Evolutionary conservation across 2,329 filamentous ascomycete genomes (phyloP), one percentile per base, ranked within the genome.

Genomic region (Cladosporium sp.): DNA sequence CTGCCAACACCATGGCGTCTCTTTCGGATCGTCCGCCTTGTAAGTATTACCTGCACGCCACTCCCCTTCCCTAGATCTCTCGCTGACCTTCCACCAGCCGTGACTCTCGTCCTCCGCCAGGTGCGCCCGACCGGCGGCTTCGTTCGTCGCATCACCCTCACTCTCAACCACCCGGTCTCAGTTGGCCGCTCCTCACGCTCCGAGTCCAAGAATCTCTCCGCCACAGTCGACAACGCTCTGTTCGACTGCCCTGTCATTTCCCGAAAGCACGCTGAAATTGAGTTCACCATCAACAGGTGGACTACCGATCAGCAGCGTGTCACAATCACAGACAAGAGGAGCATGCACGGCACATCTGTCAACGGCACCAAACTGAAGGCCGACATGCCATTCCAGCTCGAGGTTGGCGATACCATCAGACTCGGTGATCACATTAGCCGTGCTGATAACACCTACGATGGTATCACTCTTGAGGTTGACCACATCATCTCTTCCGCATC

Each of bases 131-230:
- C 45, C 18, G 29, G 15, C 15, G 16, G 27, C 27, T 8, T 32
- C 42, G 45, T 35, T 18, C 61, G 62, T 36, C 32, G 25, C 15
- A 43, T 50, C 40, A 22, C 38, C 20, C 39, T 50, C 25, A 32
- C 16, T 30, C 48, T 40, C 56, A 42, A 46, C 38, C 32, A 59
- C 8, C 57, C 55, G 8, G 56, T 71, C 25, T 58, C 58, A 18
- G 66, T 76, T 55, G 72, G 72, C 29, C 72, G 73, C 19, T 65
- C 72, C 1, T 76, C 73, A 9, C 67, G 61, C 47, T 69, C 66
- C 48, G 54, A 61, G 5, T 39, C 57, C 57, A 72, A 72, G 59
- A 59, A 62, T 32, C 57, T 63, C 32, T 40, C 41, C 2, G 52
- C 62, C 2, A 29, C 46, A 7, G 5, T 41, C 8, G 50, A 58